Evolutionary conservation across 805 yeast species (phyloP), one percentile per base, ranked within the genome.

Genomic region (Candida insectorum): DNA sequence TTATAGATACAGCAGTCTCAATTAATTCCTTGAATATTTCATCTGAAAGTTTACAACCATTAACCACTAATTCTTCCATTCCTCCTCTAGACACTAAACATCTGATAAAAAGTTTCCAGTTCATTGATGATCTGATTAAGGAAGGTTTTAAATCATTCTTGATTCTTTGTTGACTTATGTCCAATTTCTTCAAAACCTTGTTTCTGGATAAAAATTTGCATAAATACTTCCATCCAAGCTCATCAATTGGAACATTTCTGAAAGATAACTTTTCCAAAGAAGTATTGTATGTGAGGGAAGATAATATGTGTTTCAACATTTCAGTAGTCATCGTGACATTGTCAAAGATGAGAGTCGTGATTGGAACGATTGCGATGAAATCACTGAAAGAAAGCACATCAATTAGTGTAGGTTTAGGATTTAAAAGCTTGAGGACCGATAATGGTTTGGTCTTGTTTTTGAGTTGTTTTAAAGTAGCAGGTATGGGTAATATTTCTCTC

Each of bases 401-500:
- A 38, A 75, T 73, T 28, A 75, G 53, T 0, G 81, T 75, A 2
- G 81, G 81, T 39, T 66, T 71, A 1, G 81, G 81, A 44, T 75
- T 75, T 37, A 75, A 57, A 56, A 75, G 59, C 47, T 75, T 75
- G 40, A 75, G 52, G 12, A 75, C 79, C 37, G 71, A 75, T 30
- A 75, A 56, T 1, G 80, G 81, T 39, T 63, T 60, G 0, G 69
- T 41, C 42, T 73, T 75, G 40, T 69, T 63, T 36, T 71, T 74
- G 39, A 75, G 57, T 48, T 75, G 81, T 39, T 72, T 74, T 39
- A 74, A 52, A 5, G 91, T 87, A 2, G 95, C 91, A 3, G 95
- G 91, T 31, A 89, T 89, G 2, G 97, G 97, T 41, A 89, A 56
- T 39, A 89, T 89, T 49, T 89, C 97, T 37, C 97, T 67, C 40